Conservation (phyloP, 768 basidiomycete species). For the Trametes coccinea region DNA sequence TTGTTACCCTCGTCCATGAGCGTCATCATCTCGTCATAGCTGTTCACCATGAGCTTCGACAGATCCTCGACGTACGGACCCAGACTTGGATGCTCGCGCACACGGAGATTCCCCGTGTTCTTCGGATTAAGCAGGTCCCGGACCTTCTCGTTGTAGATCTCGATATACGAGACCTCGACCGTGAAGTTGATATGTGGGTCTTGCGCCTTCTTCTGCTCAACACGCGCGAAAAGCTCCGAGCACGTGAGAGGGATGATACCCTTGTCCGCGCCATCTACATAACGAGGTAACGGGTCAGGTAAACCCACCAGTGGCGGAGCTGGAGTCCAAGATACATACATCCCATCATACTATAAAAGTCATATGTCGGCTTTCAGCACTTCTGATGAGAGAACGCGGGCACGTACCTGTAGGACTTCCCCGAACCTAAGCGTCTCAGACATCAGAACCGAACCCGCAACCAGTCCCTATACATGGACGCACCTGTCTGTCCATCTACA, state of each 20-base stretch:
- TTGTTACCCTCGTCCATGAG: slow-evolving; percentile 99
- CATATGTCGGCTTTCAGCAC: not conserved
- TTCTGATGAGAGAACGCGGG: not conserved
- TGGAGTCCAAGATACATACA: slow-evolving; percentile 52
- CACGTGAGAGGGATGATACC: slow-evolving; percentile 98
- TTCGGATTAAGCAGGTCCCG: slow-evolving; percentile 96
- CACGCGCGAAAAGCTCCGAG: slow-evolving; percentile 86
- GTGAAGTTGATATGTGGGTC: slow-evolving; percentile 79
- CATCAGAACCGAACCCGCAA: not conserved
- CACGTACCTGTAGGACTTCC: slow-evolving; percentile 87
- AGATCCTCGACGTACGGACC: slow-evolving; percentile 99
- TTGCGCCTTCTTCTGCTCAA: slow-evolving; percentile 57
- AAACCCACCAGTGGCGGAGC: too few species aligned
- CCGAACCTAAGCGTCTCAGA: slow-evolving; percentile 58
- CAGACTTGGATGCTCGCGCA: slow-evolving; percentile 93
- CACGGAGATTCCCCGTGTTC: slow-evolving; percentile 93
- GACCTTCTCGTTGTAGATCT: slow-evolving; percentile 98
- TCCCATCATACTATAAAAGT: slow-evolving; percentile 81
- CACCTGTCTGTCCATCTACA: slow-evolving; percentile 83
- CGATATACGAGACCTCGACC: slow-evolving; percentile 98
- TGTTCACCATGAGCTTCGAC: slow-evolving; percentile 87
- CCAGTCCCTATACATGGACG: slow-evolving; percentile 28
- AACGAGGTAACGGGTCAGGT: slow-evolving; percentile 6
- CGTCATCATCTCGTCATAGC: slow-evolving; percentile 96
- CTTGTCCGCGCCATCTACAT: slow-evolving; percentile 86